A percentile compares a stretch with the other conserved stretches of the same genome.
These are phyloP conservation scores for Kwoniella sp. DNA, from an alignment of 768 basidiomycete genomes.

Conservation along the genomic window DNA sequence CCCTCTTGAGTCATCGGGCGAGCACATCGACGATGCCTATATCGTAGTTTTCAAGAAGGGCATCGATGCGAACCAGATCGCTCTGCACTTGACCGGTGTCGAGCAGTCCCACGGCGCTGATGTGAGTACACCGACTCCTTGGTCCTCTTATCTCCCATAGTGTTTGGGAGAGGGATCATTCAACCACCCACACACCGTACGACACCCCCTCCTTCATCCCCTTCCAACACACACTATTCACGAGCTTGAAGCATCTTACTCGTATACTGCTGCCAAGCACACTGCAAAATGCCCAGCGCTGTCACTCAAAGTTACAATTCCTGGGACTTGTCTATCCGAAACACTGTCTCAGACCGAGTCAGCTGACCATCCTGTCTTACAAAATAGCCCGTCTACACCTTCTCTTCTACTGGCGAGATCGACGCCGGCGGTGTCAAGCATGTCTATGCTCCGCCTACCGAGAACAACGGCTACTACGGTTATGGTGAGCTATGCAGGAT, in stretches of 20 bases:
- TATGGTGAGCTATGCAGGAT: too few species aligned
- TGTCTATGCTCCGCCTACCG: constrained; percentile 69
- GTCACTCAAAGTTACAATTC: too few species aligned
- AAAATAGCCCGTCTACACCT: constrained; percentile 40
- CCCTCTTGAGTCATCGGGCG: constrained; percentile 44
- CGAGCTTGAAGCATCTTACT: too few species aligned
- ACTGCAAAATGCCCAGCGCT: not conserved
- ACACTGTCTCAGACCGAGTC: not conserved
- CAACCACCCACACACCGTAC: constrained; percentile 1
- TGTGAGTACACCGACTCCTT: constrained; percentile 37
- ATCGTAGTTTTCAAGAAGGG: constrained; percentile 85
- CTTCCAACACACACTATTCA: too few species aligned
- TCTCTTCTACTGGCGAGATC: constrained; percentile 34
- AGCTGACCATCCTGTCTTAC: constrained; percentile 4
- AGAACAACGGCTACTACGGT: constrained; percentile 65
- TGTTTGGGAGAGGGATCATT: not conserved
- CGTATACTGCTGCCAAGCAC: not conserved
- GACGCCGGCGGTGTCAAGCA: constrained; percentile 60
- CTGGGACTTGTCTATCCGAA: not conserved
- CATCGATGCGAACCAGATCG: constrained; percentile 63
- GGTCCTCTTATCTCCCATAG: not conserved
- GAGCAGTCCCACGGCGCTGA: constrained; percentile 65
- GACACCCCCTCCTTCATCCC: not conserved
- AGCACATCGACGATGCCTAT: constrained; percentile 70
- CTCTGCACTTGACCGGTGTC: constrained; percentile 74